Evolutionary conservation across 2,329 filamentous ascomycete genomes (phyloP).

Genomic region (Neopestalotiopsis rosae): DNA sequence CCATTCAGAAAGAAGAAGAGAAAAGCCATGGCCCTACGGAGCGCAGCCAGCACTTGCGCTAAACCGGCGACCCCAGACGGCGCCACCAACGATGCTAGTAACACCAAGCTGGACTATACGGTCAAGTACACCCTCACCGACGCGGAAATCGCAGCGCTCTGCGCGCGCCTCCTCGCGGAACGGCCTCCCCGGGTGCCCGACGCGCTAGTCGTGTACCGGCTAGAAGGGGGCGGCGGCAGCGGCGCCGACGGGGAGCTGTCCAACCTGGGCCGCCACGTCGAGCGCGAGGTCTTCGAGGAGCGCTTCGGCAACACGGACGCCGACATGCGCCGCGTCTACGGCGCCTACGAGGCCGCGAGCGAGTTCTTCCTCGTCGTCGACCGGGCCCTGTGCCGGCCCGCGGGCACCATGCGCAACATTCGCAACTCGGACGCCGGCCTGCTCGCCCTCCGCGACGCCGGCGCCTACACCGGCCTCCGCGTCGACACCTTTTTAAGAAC

Average conservation of each 20-base stretch:
- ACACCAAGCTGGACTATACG: not conserved
- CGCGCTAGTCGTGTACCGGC: slow-evolving; percentile 17
- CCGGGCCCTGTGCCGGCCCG: slow-evolving; percentile 5
- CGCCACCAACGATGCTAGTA: not conserved
- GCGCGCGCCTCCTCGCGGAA: slow-evolving; percentile 17
- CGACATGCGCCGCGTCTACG: slow-evolving; percentile 20
- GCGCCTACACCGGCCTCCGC: slow-evolving; percentile 12
- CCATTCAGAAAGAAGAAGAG: not conserved
- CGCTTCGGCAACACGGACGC: slow-evolving; percentile 21
- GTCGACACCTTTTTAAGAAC: slow-evolving; percentile 9
- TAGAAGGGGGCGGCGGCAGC: slow-evolving; percentile 18
- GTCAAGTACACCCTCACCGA: slow-evolving; percentile 22
- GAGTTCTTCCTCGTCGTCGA: slow-evolving; percentile 22
- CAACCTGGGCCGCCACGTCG: slow-evolving; percentile 23
- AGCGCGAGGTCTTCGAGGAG: slow-evolving; percentile 22
- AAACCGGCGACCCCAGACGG: not conserved
- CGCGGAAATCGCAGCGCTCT: slow-evolving; percentile 16
- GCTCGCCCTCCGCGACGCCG: slow-evolving; percentile 10
- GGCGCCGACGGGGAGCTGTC: slow-evolving; percentile 6
- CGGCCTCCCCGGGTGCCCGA: slow-evolving; percentile 20
- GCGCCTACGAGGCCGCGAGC: slow-evolving; percentile 19
- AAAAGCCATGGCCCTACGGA: not conserved
- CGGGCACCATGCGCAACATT: slow-evolving; percentile 19
- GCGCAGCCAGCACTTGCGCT: not conserved
- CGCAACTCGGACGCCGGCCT: slow-evolving; percentile 15